phyloP scores from a whole-genome alignment of 345 rosid genomes.

The Boechera divaricarpa region DNA sequence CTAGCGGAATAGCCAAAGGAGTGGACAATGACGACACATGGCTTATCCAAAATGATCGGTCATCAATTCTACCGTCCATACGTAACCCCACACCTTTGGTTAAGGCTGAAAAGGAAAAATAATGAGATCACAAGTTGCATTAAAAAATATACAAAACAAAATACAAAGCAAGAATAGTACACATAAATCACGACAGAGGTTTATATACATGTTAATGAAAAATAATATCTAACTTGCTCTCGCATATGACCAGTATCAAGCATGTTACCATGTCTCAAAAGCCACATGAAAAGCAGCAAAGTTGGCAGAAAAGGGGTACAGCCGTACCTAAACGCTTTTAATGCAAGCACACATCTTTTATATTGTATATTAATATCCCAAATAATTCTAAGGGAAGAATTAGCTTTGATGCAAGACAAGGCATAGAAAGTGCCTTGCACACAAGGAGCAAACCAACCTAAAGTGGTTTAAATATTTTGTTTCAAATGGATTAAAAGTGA shows the following conservation, averaged over 20 bases:
- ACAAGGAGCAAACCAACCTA: constrained; percentile 14
- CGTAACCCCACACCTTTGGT: constrained; percentile 80
- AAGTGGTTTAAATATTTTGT: background rate
- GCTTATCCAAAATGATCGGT: constrained; percentile 85
- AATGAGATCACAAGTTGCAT: constrained; percentile 16
- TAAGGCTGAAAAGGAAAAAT: constrained; percentile 61
- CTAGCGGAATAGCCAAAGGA: constrained; percentile 78
- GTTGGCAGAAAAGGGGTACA: background rate
- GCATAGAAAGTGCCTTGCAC: background rate
- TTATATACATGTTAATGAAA: constrained; percentile 7
- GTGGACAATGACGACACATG: constrained; percentile 73
- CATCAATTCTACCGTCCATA: constrained; percentile 86
- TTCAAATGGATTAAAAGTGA: background rate
- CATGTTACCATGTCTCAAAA: constrained; percentile 11
- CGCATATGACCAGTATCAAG: constrained; percentile 26
- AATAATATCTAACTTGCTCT: constrained; percentile 1
- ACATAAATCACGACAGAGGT: background rate
- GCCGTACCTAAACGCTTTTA: background rate
- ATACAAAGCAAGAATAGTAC: constrained; percentile 15
- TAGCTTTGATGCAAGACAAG: constrained; percentile 16
- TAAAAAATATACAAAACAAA: background rate
- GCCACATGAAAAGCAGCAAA: background rate
- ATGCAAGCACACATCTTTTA: background rate
- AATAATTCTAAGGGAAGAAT: background rate
- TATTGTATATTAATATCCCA: background rate